Evolutionary conservation across 176 grass and related monocot species (phyloP).

Genomic region (Chrysopogon serrulatus): DNA sequence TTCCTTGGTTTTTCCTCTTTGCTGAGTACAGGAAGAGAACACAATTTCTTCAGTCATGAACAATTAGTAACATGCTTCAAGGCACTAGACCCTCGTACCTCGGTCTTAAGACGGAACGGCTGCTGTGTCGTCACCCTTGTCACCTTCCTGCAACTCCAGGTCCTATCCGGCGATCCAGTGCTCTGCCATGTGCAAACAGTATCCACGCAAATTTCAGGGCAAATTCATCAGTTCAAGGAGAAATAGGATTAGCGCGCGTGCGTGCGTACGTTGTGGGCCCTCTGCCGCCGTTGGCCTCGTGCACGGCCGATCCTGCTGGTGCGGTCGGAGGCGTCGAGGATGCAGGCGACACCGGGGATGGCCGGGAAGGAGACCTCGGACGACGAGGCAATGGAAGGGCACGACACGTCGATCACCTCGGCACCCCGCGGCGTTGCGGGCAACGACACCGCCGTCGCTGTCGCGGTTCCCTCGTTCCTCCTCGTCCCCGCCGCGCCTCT

Average conservation of each 20-base stretch:
- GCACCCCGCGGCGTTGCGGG: slow-evolving; percentile 13
- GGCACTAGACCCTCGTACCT: slow-evolving; percentile 33
- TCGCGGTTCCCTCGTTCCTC: not conserved
- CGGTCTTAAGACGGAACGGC: slow-evolving; percentile 79
- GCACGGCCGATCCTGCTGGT: not conserved
- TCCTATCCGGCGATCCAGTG: slow-evolving; percentile 32
- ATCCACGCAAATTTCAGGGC: not conserved
- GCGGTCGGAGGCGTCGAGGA: slow-evolving; percentile 12
- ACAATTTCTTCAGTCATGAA: not conserved
- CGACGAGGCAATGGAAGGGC: slow-evolving; percentile 25
- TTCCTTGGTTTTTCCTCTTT: slow-evolving; percentile 77
- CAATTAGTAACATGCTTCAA: not conserved
- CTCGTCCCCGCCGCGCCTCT: not conserved
- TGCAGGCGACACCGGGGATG: slow-evolving; percentile 23
- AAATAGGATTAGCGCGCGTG: not conserved
- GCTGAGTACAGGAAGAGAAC: slow-evolving; percentile 23
- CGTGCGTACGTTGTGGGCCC: not conserved
- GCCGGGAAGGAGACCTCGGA: slow-evolving; percentile 36
- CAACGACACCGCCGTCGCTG: not conserved
- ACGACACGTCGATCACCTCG: slow-evolving; percentile 43
- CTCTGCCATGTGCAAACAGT: slow-evolving; percentile 30
- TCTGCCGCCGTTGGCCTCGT: slow-evolving; percentile 2
- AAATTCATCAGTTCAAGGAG: not conserved
- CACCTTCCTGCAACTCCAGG: slow-evolving; percentile 43
- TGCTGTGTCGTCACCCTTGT: slow-evolving; percentile 37